Evolutionary conservation across 2,329 filamentous ascomycete species (phyloP), one percentile per base, ranked within the genome.

Genomic region (Curvularia spicifera): DNA sequence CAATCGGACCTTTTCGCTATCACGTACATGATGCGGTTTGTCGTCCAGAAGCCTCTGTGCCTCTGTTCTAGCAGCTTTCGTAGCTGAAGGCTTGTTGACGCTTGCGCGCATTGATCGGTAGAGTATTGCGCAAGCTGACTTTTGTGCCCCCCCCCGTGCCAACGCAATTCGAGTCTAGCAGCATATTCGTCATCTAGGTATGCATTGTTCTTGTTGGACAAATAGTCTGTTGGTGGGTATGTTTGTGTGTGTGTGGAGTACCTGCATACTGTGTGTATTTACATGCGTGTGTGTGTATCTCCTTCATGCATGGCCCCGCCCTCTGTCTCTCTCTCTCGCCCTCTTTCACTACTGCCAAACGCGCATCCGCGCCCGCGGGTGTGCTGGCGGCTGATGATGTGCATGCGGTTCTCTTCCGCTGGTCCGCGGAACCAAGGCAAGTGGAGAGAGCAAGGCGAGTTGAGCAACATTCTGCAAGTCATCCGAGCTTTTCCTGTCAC

Each of bases 11-110:
- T 53, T 35, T 37, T 53, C 26, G 35, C 42, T 13, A 37, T 53
- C 50, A 31, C 50, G 22, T 48, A 57, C 44, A 53, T 43, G 43
- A 31, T 53, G 50, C 43, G 37, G n/a, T 31, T 20, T 46, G 28
- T 33, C 15, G 13, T n/a, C n/a, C 7, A 31, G 10, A 22, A 43
- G 1, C 44, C n/a, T 31, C n/a, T 5, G 7, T 18, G 26, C n/a
- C 26, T 10, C 10, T 31, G n/a, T 46, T 26, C 15, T 20, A 18
- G 18, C 5, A 29, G 28, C 44, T 46, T 46, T 31, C 5, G 33
- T 7, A 37, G 33, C 33, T n/a, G 33, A n/a, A 12, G 15, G 40
- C 22, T 26, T 20, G 20, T 46, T 46, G 44, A 26, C 28, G 28
- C 28, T 12, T 18, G n/a, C 26, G 26, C 28, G 9, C 28, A 6